Evolutionary conservation across 2,329 filamentous ascomycete genomes (phyloP).

Genomic region (Ascochyta fabae): DNA sequence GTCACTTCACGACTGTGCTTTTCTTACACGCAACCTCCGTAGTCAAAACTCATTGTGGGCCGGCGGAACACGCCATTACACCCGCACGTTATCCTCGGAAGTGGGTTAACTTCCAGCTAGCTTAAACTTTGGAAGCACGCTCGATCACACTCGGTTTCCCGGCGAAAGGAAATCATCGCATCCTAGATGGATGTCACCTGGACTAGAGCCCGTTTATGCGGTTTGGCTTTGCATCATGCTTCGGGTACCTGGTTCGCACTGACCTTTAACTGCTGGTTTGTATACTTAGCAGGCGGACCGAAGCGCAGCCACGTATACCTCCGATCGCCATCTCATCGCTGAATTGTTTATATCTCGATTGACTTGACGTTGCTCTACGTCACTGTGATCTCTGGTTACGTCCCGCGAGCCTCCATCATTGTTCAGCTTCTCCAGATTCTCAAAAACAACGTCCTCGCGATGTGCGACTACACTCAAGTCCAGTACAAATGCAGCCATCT

Average conservation of each 20-base stretch:
- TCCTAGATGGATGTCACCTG: constrained; percentile 30
- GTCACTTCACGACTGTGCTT: constrained; percentile 7
- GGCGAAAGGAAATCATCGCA: constrained; percentile 27
- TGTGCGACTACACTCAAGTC: constrained; percentile 67
- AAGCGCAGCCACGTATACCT: constrained; percentile 26
- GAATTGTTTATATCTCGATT: constrained; percentile 13
- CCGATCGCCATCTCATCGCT: constrained; percentile 10
- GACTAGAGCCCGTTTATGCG: constrained; percentile 21
- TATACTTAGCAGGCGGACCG: constrained; percentile 24
- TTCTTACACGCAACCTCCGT: constrained; percentile 36
- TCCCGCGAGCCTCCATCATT: background rate
- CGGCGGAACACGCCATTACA: constrained; percentile 22
- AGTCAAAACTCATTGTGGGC: constrained; percentile 29
- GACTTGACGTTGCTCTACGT: background rate
- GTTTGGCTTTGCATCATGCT: constrained; percentile 24
- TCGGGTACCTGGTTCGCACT: constrained; percentile 34
- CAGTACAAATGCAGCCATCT: constrained; percentile 63
- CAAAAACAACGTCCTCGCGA: constrained; percentile 33
- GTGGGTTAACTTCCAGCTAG: constrained; percentile 34
- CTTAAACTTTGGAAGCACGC: constrained; percentile 29
- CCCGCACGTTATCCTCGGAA: constrained; percentile 27
- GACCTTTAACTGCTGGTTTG: constrained; percentile 21
- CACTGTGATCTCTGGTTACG: constrained; percentile 4
- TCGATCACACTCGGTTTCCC: constrained; percentile 29
- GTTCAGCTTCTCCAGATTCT: background rate